Base-by-base conservation (phyloP, 2,329 filamentous ascomycete species). In the Aspergillus brasiliensis region DNA sequence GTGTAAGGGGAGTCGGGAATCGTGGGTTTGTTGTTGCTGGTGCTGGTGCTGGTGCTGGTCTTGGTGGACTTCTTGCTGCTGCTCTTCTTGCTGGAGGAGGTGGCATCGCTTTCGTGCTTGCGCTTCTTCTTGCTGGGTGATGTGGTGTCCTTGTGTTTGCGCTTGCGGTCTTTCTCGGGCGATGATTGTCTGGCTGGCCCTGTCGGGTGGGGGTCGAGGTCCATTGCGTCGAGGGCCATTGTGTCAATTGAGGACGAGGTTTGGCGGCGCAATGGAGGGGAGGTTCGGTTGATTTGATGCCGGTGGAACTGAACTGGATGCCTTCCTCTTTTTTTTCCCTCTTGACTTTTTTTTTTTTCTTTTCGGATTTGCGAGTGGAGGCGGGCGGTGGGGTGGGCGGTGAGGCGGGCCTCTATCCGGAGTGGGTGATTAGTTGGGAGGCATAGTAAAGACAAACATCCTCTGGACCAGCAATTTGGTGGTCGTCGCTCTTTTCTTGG, bases 1-100 rank as follows among this genome's bases (percentile, higher is more conserved):
- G 88, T 87, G 77, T 96, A 94, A 15, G 93, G 90, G 47, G 89
- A 90, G 53, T 72, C 64, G 76, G 79, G 65, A 64, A n/a, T 34
- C 28, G 62, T 56, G 51, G 67, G 28, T 19, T 15, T 31, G 3
- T 44, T 31, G 19, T 15, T 31, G 3, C 37, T 31, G 19, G 63
- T 46, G 59, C 67, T 60, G 55, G 57, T 51, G 62, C 68, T 64
- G 62, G 73, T 72, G 58, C 74, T 69, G 59, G 76, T 76, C 47
- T 68, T 69, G 51, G 66, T 69, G 59, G 34, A 23, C n/a, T 46
- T 51, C 8, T 67, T 71, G 58, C 73, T 70, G 67, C 67, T 70
- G 60, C 69, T 73, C 47, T 69, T 72, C 27, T 62, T 58, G 27
- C 25, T 61, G 48, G 60, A 56, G 31, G 60, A 56, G 31, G 28